Base-by-base conservation (phyloP, 1,284 basidiomycete species). In the Entoloma clypeatum region DNA sequence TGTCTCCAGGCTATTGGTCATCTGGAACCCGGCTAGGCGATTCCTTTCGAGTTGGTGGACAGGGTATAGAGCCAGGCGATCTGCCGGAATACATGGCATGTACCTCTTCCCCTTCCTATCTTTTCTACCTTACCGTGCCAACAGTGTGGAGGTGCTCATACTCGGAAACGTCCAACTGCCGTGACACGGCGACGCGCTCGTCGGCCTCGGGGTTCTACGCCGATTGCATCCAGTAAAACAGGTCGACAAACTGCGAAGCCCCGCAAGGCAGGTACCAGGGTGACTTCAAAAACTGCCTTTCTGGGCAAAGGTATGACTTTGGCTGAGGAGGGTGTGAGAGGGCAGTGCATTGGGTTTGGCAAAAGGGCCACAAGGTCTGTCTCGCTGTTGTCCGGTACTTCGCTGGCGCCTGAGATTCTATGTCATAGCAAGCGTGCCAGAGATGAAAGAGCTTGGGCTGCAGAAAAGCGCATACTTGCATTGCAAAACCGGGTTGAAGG, bases 61-160 rank as follows among this genome's bases (percentile, higher is more conserved):
- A 74, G 44, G 75, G 75, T 2, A 58, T 75, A 21, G 69, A 72
- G 25, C 59, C 59, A 11, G 74, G 69, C 4, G 79, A 81, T 44
- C 64, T 87, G 5, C 86, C 86, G 5, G 83, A 88, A 62, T 87
- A 79, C 57, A 74, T 88, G 69, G 85, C 86, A 47, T 21, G 63
- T 35, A 6, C 16, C 34, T 16, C 23, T 19, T 13, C 17, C 14
- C n/a, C 47, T 17, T 13, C 29, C 26, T 28, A 38, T 6, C 39
- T 9, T 36, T 44, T 33, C 41, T 21, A 33, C 27, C 31, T 19
- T 29, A 30, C 17, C 9, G 21, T 32, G 26, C 27, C 36, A 33
- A 4, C 32, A 88, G 84, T 90, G 86, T 51, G 87, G 86, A 41
- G 86, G 86, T n/a, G 86, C 87, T 13, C 84, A 88, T 56, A 63